Percentiles rank a stretch among this genome's conserved stretches.
Evolutionary conservation across 1,284 basidiomycete species (phyloP).

Genomic region (Takashimella koratensis): DNA sequence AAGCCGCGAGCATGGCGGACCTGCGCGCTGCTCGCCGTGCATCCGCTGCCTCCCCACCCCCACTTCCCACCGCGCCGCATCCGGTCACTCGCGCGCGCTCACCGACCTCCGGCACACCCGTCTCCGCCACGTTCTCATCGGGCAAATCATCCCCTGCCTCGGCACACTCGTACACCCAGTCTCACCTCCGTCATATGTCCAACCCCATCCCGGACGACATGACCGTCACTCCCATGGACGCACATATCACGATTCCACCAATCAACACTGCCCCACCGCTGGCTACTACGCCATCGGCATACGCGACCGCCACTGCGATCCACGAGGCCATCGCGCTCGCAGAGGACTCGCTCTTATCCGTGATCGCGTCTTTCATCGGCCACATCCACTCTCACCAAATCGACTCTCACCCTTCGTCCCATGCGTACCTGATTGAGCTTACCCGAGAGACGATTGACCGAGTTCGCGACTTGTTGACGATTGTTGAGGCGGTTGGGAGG

Average conservation of each 20-base stretch:
- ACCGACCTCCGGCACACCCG: constrained; percentile 17
- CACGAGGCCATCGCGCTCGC: constrained; percentile 56
- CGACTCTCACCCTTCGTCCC: constrained; percentile 81
- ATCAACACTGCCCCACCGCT: not conserved
- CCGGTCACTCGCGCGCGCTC: constrained; percentile 11
- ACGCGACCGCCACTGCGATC: constrained; percentile 29
- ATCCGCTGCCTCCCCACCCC: constrained; percentile 38
- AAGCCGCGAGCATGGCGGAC: constrained; percentile 58
- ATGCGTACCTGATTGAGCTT: constrained; percentile 88
- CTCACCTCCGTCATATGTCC: not conserved
- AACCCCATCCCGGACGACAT: not conserved
- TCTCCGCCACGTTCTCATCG: constrained; percentile 24
- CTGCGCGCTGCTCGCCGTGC: constrained; percentile 50
- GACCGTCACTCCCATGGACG: not conserved
- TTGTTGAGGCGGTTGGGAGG: constrained; percentile 81
- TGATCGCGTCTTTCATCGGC: constrained; percentile 94
- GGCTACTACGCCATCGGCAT: not conserved
- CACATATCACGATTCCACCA: not conserved
- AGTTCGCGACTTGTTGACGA: constrained; percentile 83
- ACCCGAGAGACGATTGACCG: constrained; percentile 89
- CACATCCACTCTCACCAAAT: constrained; percentile 91
- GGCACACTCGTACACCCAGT: constrained; percentile 9
- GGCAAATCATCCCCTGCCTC: constrained; percentile 26
- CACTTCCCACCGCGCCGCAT: constrained; percentile 23
- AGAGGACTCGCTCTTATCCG: constrained; percentile 85